Conservation (phyloP, 106 monocot species). For the Apostasia ramifera region DNA sequence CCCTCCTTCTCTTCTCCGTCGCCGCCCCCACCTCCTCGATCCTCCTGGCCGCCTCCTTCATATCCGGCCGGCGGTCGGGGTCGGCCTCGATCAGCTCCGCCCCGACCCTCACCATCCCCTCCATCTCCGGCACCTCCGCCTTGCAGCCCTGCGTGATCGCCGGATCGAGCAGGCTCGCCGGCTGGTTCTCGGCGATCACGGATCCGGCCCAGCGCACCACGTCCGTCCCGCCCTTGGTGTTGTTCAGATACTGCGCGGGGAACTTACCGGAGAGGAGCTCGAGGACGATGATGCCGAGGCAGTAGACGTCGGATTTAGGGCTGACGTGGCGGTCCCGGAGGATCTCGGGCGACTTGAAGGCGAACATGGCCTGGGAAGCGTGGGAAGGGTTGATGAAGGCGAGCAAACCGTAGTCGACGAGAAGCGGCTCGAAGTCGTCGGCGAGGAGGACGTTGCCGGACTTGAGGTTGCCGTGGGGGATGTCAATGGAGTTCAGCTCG, state of each 20-base stretch:
- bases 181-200: constrained; percentile 24
- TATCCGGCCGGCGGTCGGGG: constrained; percentile 31
- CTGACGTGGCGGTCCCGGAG: constrained; percentile 25
- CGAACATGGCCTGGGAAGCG: constrained; percentile 34
- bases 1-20: constrained; percentile 4
- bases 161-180: constrained; percentile 42
- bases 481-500: constrained; percentile 27
- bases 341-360: constrained; percentile 62
- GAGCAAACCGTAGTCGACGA: constrained; percentile 70
- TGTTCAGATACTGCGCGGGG: constrained; percentile 64
- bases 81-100: constrained; percentile 22
- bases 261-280: constrained; percentile 83
- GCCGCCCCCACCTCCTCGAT: constrained; percentile 41
- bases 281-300: constrained; percentile 79
- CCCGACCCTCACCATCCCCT: constrained; percentile 35
- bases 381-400: constrained; percentile 43
- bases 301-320: constrained; percentile 72
- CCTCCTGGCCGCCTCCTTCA: constrained; percentile 34
- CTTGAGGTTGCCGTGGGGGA: constrained; percentile 87
- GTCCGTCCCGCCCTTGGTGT: constrained; percentile 57
- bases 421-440: constrained; percentile 51
- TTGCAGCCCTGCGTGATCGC: constrained; percentile 7
- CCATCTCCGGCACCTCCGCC: constrained; percentile 15
- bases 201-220: constrained; percentile 36
- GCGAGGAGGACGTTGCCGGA: constrained; percentile 70